Evolutionary conservation across 2,329 filamentous ascomycete genomes (phyloP).

Genomic region (Penicillium brasilianum): DNA sequence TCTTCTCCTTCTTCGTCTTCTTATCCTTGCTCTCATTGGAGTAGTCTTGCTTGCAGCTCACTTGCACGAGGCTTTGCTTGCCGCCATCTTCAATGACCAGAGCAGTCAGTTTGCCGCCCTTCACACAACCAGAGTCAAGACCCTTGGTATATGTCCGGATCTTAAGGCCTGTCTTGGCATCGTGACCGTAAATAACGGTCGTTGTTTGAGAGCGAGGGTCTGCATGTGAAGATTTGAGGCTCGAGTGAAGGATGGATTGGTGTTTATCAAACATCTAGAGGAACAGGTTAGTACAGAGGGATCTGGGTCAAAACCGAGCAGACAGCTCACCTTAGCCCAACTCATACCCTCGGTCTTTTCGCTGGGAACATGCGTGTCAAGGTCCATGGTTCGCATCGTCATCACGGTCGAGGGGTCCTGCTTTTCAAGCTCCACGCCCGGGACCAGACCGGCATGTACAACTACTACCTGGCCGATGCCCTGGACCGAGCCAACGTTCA

Average conservation of each 20-base stretch:
- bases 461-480: constrained; percentile 69
- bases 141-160: constrained; percentile 76
- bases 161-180: constrained; percentile 73
- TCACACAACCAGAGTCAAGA: constrained; percentile 81
- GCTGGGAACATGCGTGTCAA: constrained; percentile 64
- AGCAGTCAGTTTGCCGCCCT: constrained; percentile 75
- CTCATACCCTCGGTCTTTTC: constrained; percentile 59
- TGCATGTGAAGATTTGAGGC: constrained; percentile 23
- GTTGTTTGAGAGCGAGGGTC: constrained; percentile 47
- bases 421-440: constrained; percentile 69
- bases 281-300: constrained; percentile 4
- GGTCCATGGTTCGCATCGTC: constrained; percentile 85
- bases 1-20: neutral
- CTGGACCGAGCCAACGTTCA: constrained; percentile 69
- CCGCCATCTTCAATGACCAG: constrained; percentile 70
- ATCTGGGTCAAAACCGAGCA: neutral
- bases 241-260: constrained; percentile 40
- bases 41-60: constrained; percentile 48
- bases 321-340: constrained; percentile 64
- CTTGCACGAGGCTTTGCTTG: constrained; percentile 48
- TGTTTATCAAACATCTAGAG: constrained; percentile 58
- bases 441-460: constrained; percentile 85
- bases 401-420: constrained; percentile 83
- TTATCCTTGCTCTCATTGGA: constrained; percentile 17
- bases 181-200: constrained; percentile 87